Evolutionary conservation across 306 rosid genomes (phyloP).

Genomic region (Rubus idaeus): DNA sequence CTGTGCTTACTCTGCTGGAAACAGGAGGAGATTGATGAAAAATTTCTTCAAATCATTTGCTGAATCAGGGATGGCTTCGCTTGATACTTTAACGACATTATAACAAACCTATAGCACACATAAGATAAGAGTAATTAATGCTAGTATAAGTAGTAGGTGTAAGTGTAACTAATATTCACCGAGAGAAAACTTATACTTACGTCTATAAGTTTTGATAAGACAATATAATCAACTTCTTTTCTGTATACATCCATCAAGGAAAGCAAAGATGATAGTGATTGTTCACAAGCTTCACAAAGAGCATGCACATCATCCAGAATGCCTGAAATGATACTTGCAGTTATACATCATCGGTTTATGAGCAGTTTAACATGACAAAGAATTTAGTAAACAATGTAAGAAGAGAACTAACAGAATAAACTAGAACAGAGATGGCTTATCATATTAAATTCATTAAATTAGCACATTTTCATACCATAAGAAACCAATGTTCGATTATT

Average conservation of each 20-base stretch:
- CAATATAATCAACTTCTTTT: slow-evolving; percentile 47
- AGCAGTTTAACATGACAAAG: neutral
- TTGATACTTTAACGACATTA: slow-evolving; percentile 32
- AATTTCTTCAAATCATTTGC: slow-evolving; percentile 50
- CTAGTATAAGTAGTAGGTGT: slow-evolving; percentile 3
- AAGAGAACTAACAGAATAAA: neutral
- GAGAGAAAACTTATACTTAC: slow-evolving; percentile 29
- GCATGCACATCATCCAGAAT: slow-evolving; percentile 63
- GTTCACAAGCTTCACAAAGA: slow-evolving; percentile 54
- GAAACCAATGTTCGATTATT: neutral
- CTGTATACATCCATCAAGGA: slow-evolving; percentile 50
- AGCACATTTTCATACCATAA: neutral
- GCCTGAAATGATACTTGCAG: slow-evolving; percentile 37
- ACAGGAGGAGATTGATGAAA: slow-evolving; percentile 49
- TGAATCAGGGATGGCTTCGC: slow-evolving; percentile 52
- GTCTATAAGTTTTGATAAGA: slow-evolving; percentile 42
- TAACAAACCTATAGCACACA: slow-evolving; percentile 46
- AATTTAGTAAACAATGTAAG: slow-evolving; percentile 3
- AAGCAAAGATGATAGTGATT: slow-evolving; percentile 47
- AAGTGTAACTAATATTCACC: neutral
- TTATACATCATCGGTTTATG: neutral
- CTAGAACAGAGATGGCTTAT: neutral
- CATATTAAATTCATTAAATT: neutral
- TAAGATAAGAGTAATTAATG: slow-evolving; percentile 8
- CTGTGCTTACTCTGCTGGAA: slow-evolving; percentile 51